Evolutionary conservation across 2,329 filamentous ascomycete genomes (phyloP).

Genomic region (Hypoxylon sp.): DNA sequence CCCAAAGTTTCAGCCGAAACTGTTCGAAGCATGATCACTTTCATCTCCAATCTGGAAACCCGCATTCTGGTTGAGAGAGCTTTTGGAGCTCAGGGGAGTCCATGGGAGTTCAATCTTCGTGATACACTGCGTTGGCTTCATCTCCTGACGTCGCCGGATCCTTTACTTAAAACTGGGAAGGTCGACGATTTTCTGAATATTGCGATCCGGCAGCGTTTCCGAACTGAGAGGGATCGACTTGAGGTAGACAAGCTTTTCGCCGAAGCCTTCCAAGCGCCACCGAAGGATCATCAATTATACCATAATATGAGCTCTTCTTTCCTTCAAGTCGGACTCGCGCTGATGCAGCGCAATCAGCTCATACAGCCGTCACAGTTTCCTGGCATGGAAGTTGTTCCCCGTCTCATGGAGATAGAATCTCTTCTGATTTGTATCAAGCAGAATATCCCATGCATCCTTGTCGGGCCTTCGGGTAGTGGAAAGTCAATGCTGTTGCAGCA

Average conservation of each 20-base stretch:
- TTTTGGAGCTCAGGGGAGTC: constrained; percentile 77
- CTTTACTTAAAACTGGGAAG: constrained; percentile 71
- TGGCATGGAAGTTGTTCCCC: constrained; percentile 64
- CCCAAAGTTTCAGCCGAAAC: constrained; percentile 71
- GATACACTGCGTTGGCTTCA: constrained; percentile 91
- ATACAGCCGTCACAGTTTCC: constrained; percentile 68
- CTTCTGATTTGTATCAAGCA: constrained; percentile 89
- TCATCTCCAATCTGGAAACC: constrained; percentile 84
- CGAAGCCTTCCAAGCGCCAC: constrained; percentile 70
- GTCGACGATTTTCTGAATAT: constrained; percentile 83
- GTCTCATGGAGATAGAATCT: constrained; percentile 84
- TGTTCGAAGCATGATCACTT: constrained; percentile 78
- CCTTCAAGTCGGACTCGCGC: constrained; percentile 85
- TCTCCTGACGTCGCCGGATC: constrained; percentile 73
- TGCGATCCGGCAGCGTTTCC: constrained; percentile 89
- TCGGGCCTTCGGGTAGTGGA: constrained; percentile 86
- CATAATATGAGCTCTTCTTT: constrained; percentile 76
- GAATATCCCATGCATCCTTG: constrained; percentile 89
- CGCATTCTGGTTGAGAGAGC: constrained; percentile 73
- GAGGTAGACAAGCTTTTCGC: constrained; percentile 77
- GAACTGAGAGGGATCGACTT: constrained; percentile 76
- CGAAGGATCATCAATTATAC: constrained; percentile 74
- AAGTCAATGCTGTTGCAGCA: constrained; percentile 87
- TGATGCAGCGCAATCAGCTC: constrained; percentile 73
- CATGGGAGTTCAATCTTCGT: constrained; percentile 96